Percentiles rank a stretch among this genome's conserved stretches.
These are phyloP conservation scores for Chlamydomonas reinhardtii DNA, from an alignment of 163 green algal species.

Conservation along the genomic window DNA sequence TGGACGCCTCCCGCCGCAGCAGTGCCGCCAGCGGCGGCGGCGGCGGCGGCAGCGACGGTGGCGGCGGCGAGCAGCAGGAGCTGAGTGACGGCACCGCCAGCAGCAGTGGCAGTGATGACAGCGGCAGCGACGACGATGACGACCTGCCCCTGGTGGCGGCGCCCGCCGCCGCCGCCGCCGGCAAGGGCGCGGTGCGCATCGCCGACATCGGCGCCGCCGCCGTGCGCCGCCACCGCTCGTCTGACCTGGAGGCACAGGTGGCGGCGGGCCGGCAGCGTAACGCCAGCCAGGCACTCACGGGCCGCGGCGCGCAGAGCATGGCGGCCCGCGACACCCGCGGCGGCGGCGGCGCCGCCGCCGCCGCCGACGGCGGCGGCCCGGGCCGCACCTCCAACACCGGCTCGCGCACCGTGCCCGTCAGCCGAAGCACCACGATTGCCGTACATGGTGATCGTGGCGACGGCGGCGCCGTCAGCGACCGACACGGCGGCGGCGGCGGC, in stretches of 20 bases:
- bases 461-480: neutral
- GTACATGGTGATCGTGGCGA: neutral
- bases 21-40: neutral
- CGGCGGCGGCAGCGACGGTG: neutral
- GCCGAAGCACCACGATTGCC: neutral
- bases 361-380: no score
- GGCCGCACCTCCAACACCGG: neutral
- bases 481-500: neutral
- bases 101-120: neutral
- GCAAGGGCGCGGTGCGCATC: neutral
- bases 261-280: neutral
- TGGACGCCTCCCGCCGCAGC: no score
- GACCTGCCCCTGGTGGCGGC: no score
- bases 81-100: neutral
- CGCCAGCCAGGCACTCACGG: neutral
- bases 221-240: neutral
- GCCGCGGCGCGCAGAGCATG: no score
- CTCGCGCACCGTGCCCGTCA: neutral
- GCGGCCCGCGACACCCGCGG: no score
- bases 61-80: neutral
- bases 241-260: neutral
- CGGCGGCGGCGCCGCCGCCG: no score
- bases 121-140: neutral
- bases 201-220: neutral
- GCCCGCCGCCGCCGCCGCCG: neutral